Base-by-base conservation (phyloP, 805 yeast species). In the Suhomyces emberorum region DNA sequence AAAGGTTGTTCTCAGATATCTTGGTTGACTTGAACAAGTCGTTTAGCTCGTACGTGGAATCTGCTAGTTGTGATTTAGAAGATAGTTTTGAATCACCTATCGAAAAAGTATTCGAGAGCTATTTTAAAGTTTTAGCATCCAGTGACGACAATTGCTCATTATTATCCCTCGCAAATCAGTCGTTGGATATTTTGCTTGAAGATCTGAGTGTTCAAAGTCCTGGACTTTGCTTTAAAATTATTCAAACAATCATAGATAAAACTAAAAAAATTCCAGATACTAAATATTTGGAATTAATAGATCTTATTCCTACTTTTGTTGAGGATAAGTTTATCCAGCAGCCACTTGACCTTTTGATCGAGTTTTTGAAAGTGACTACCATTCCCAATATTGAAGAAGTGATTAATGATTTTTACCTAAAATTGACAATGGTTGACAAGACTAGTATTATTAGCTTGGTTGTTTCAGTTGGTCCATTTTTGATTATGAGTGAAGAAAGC, bases 401-500 rank as follows among this genome's bases (percentile, higher is more conserved):
- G 11, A 52, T 72, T 26, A 61, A 65, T 38, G 63, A 61, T 25
- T 44, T 55, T 18, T 68, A 49, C 39, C 31, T 49, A n/a, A 68
- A 64, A 26, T 34, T 68, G 4, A 37, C 43, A 12, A 38, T 32
- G 43, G 56, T 50, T 6, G 42, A 42, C 14, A 49, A 51, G 15
- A 12, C 31, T 4, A 21, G 34, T 8, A 42, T 49, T 10, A 25
- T 50, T 3, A 12, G 6, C 11, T 41, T 43, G 18, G 17, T 32
- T n/a, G n/a, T 20, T n/a, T 16, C 17, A 16, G 14, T 17, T 6
- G 10, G 29, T 42, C 10, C 31, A 38, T 16, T 25, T 17, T 25
- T 43, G 1, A 36, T 46, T 15, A 35, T 49, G 3, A 39, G 44
- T 1, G 38, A 48, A 26, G 38, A 39, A 2, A 15, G 29, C 7